Percentiles rank a stretch among this genome's conserved stretches.
phyloP scores from a whole-genome alignment of 1,139 yeast genomes.

The Suhomyces bokatorum region DNA sequence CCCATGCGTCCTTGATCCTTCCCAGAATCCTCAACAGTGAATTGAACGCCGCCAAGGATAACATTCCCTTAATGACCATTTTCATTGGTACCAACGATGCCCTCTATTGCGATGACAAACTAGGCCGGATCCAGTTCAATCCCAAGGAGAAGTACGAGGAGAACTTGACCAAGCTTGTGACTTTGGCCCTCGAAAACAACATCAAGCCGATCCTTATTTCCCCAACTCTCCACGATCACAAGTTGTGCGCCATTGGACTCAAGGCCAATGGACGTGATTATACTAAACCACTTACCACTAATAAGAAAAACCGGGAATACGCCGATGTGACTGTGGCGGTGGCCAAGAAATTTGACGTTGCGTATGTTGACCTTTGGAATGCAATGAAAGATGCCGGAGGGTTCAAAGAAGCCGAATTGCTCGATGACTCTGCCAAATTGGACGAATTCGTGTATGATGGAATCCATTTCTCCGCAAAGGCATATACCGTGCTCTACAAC shows the following conservation, averaged over 20 bases:
- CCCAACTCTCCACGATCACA: slow-evolving; percentile 58
- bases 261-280: slow-evolving; percentile 9
- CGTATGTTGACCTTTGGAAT: slow-evolving; percentile 55
- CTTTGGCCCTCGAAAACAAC: slow-evolving; percentile 34
- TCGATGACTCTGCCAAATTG: slow-evolving; percentile 17
- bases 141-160: slow-evolving; percentile 46
- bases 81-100: slow-evolving; percentile 84
- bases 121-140: slow-evolving; percentile 53
- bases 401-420: slow-evolving; percentile 18
- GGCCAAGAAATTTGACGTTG: slow-evolving; percentile 46
- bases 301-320: slow-evolving; percentile 43
- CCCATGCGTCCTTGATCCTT: slow-evolving; percentile 48
- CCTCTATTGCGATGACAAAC: slow-evolving; percentile 18
- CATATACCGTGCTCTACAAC: slow-evolving; percentile 54
- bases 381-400: slow-evolving; percentile 35
- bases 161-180: slow-evolving; percentile 48
- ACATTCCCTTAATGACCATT: slow-evolving; percentile 48
- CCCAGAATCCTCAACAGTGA: slow-evolving; percentile 50
- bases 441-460: slow-evolving; percentile 51
- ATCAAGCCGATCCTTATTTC: slow-evolving; percentile 59
- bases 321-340: slow-evolving; percentile 49
- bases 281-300: slow-evolving; percentile 20
- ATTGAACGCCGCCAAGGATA: slow-evolving; percentile 27
- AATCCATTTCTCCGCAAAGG: slow-evolving; percentile 64
- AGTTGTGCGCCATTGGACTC: slow-evolving; percentile 8